Percentiles rank a stretch among this genome's conserved stretches.
Conservation (phyloP, 495 filamentous ascomycete genomes). For the Aspergillus bridgeri region DNA sequence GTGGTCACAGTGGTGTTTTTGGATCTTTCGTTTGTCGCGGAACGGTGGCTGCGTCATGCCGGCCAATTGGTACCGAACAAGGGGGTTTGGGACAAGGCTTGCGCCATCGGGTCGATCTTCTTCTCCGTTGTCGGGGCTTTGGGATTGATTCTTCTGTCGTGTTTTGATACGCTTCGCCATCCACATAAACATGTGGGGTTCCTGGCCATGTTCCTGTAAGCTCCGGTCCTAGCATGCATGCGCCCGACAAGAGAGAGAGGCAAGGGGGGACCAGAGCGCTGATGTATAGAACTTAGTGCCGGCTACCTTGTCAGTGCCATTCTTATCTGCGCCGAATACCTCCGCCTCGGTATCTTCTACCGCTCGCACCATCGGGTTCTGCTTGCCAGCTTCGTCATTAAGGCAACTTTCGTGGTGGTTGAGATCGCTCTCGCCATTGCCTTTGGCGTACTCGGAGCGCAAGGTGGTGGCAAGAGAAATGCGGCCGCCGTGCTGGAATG, state of each 20-base stretch:
- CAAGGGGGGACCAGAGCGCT: not conserved
- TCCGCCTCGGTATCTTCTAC: constrained; percentile 74
- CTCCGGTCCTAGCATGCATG: constrained; percentile 1
- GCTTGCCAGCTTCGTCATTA: constrained; percentile 74
- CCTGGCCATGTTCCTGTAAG: constrained; percentile 77
- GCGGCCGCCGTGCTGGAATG: constrained; percentile 67
- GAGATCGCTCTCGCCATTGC: constrained; percentile 72
- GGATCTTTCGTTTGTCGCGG: constrained; percentile 74
- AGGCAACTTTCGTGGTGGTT: constrained; percentile 73
- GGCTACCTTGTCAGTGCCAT: constrained; percentile 73
- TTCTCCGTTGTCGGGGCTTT: constrained; percentile 72
- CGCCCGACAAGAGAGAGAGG: not conserved
- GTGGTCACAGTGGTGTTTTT: constrained; percentile 77
- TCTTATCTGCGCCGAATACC: constrained; percentile 84
- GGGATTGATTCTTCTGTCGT: constrained; percentile 75
- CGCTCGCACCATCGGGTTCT: constrained; percentile 65
- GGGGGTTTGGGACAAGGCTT: constrained; percentile 61
- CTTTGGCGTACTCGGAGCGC: constrained; percentile 44
- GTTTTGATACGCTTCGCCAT: constrained; percentile 77
- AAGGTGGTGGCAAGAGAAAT: constrained; percentile 45
- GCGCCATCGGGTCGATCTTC: constrained; percentile 65
- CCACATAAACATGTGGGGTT: constrained; percentile 69
- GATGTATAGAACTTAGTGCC: constrained; percentile 21
- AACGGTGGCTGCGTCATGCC: constrained; percentile 77
- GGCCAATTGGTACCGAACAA: constrained; percentile 71